A percentile compares a stretch with the other conserved stretches of the same genome.
phyloP scores from a whole-genome alignment of 495 filamentous ascomycete genomes.

The Hyaloscypha hepaticicola region DNA sequence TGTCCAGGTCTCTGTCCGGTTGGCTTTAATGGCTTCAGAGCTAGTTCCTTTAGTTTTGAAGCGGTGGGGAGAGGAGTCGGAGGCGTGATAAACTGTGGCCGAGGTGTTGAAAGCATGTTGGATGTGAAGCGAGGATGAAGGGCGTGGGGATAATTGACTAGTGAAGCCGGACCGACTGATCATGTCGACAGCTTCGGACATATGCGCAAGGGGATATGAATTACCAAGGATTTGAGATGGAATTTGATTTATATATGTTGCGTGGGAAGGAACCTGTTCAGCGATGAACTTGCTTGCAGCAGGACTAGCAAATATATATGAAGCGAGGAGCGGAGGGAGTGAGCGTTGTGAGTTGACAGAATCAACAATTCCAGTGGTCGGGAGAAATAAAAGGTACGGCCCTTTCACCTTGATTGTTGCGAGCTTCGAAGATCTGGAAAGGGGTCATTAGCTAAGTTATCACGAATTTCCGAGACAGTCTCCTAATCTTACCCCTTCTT shows the following conservation, averaged over 20 bases:
- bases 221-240: slow-evolving; percentile 16
- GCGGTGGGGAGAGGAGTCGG: not conserved
- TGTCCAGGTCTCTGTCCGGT: slow-evolving; percentile 13
- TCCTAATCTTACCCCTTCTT: not conserved
- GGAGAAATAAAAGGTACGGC: not conserved
- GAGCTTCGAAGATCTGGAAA: not conserved
- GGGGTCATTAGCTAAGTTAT: too few relatives aligned
- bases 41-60: not conserved
- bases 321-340: not conserved
- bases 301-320: slow-evolving; percentile 12
- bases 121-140: slow-evolving; percentile 19
- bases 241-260: slow-evolving; percentile 24
- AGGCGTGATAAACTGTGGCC: slow-evolving; percentile 9
- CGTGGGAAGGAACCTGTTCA: slow-evolving; percentile 6
- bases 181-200: not conserved
- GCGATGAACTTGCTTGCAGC: slow-evolving; percentile 13
- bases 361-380: not conserved
- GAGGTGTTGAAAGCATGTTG: slow-evolving; percentile 14
- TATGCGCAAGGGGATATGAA: not conserved
- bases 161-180: slow-evolving; percentile 14
- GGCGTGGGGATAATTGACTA: not conserved
- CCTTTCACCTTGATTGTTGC: not conserved
- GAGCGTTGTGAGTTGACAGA: not conserved
- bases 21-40: slow-evolving; percentile 1
- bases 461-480: too few relatives aligned